Percentiles rank a stretch among this genome's conserved stretches.
These are phyloP conservation scores for Pichia heedii DNA, from an alignment of 805 yeast genomes.

Conservation along the genomic window DNA sequence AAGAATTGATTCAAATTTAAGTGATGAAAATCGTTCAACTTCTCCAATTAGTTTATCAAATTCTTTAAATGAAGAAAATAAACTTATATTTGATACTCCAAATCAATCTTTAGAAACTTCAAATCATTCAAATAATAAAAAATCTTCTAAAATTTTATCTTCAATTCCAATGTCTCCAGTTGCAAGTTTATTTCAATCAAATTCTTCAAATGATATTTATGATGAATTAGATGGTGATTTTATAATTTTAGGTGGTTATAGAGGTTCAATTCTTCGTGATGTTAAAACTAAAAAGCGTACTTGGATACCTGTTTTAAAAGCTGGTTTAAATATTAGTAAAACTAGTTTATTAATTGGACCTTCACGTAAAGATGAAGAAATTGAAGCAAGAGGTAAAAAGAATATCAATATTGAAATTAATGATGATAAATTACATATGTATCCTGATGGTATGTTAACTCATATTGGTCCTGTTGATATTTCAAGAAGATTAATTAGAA, in stretches of 20 bases:
- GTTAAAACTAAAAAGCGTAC: constrained; percentile 51
- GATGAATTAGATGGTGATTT: constrained; percentile 67
- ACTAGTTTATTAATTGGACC: constrained; percentile 71
- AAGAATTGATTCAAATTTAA: neutral
- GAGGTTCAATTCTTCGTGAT: constrained; percentile 75
- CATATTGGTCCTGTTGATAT: constrained; percentile 87
- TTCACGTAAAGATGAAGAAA: constrained; percentile 53
- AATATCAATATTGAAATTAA: constrained; percentile 16
- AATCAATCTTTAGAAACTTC: no score
- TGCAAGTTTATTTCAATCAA: constrained; percentile 1
- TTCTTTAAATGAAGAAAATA: neutral
- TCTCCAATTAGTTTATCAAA: neutral
- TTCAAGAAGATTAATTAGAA: constrained; percentile 49
- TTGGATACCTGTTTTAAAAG: constrained; percentile 79
- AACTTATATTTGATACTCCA: neutral
- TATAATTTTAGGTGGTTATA: constrained; percentile 76
- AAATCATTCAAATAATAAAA: no score
- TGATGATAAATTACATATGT: constrained; percentile 25
- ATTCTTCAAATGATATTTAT: constrained; percentile 29
- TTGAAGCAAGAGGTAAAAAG: constrained; percentile 29
- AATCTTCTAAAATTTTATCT: neutral
- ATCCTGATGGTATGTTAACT: constrained; percentile 69
- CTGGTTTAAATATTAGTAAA: constrained; percentile 67
- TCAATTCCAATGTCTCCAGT: constrained; percentile 3
- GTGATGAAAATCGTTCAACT: neutral